A percentile compares a stretch with the other conserved stretches of the same genome.
Conservation (phyloP, 140 eudicot genomes). For the Bidens hawaiensis region DNA sequence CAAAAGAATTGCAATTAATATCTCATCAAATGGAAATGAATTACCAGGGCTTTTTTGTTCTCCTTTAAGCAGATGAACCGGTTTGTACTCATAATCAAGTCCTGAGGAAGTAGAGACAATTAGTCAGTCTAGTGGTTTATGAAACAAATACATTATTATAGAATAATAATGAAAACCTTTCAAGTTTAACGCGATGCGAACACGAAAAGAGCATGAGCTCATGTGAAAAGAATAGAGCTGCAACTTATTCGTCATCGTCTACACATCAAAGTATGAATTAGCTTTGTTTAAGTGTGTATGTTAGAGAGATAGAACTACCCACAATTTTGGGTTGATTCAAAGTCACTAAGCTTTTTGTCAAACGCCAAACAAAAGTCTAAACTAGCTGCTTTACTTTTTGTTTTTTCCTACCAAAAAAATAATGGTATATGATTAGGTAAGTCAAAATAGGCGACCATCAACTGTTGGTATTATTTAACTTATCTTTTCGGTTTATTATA, state of each 20-base stretch:
- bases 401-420: no score
- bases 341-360: no score
- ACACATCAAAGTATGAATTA: no score
- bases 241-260: slow-evolving; percentile 36
- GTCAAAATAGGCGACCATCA: no score
- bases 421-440: no score
- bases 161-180: slow-evolving; percentile 43
- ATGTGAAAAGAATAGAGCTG: slow-evolving; percentile 61
- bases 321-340: no score
- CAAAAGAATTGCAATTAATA: not conserved
- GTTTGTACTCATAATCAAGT: slow-evolving; percentile 64
- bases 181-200: slow-evolving; percentile 77
- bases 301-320: no score
- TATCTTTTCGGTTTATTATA: no score
- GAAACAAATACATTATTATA: not conserved
- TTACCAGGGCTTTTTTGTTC: slow-evolving; percentile 75
- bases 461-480: no score
- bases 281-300: no score
- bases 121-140: not conserved
- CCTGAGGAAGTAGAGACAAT: slow-evolving; percentile 37
- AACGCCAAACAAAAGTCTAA: no score
- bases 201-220: slow-evolving; percentile 81
- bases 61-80: slow-evolving; percentile 66
- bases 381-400: no score
- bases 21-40: not conserved